These are phyloP conservation scores for Colletotrichum sp. DNA, from an alignment of 2,329 filamentous ascomycete genomes.

Conservation along the genomic window DNA sequence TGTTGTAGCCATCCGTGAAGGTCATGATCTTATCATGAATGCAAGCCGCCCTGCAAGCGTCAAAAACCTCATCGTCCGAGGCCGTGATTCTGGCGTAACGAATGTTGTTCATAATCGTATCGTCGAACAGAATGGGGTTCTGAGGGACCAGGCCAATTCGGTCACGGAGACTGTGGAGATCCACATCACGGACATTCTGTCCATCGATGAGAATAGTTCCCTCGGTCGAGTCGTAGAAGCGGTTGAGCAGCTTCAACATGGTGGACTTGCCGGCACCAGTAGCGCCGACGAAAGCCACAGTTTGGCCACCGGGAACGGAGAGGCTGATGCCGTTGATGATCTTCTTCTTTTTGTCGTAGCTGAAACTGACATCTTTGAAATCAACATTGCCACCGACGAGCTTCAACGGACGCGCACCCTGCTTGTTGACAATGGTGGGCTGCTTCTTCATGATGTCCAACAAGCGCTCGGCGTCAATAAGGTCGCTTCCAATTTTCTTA, in stretches of 20 bases:
- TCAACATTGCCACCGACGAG: slow-evolving; percentile 58
- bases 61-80: slow-evolving; percentile 58
- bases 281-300: slow-evolving; percentile 64
- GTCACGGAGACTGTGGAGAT: slow-evolving; percentile 55
- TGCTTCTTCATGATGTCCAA: slow-evolving; percentile 64
- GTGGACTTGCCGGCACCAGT: slow-evolving; percentile 67
- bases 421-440: slow-evolving; percentile 58
- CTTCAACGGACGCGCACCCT: slow-evolving; percentile 53
- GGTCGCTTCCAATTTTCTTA: slow-evolving; percentile 59
- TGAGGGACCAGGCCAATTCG: slow-evolving; percentile 64
- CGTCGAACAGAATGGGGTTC: slow-evolving; percentile 60
- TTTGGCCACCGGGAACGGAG: slow-evolving; percentile 54
- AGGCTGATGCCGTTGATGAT: slow-evolving; percentile 62
- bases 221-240: slow-evolving; percentile 61
- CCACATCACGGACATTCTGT: slow-evolving; percentile 60
- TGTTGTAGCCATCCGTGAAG: slow-evolving; percentile 58
- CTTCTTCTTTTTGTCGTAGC: slow-evolving; percentile 63
- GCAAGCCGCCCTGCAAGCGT: slow-evolving; percentile 59
- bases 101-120: slow-evolving; percentile 65
- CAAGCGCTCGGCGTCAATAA: slow-evolving; percentile 63
- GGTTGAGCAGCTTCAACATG: slow-evolving; percentile 61
- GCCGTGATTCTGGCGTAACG: slow-evolving; percentile 60
- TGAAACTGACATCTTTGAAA: slow-evolving; percentile 61
- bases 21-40: slow-evolving; percentile 63
- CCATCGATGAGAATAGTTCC: slow-evolving; percentile 62